Base-by-base conservation (phyloP, 2,329 filamentous ascomycete species). In the Rhynchosporium graminicola region DNA sequence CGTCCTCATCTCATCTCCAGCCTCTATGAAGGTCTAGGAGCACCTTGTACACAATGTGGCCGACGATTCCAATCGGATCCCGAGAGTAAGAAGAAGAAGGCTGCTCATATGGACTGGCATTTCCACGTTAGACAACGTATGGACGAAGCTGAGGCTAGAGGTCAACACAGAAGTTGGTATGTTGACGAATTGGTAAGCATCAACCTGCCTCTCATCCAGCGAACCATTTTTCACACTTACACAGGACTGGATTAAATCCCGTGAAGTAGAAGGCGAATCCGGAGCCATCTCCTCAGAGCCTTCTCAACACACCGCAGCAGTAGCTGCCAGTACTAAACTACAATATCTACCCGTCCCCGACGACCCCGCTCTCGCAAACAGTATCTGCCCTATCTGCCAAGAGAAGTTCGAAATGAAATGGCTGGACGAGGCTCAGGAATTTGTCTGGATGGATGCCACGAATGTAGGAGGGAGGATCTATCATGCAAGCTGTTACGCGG, bases 91-190 rank as follows among this genome's bases (percentile, higher is more conserved):
- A 87, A 88, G 73, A 90, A 90, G 79, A 98, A 98, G 79, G 91
- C 88, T 29, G 87, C 89, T 3, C 95, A 99, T 74, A 88, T 99
- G 81, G 95, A 99, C 77, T 99, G 95, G 95, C 95, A 99, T 76
- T 99, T 99, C 78, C 88, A 89, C 61, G 93, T 94, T 29, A 94
- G 97, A 72, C 90, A 93, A 72, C 88, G 92, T 51, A 91, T 96
- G 77, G 87, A 87, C 2, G 94, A 98, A 69, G 88, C 90, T 13
- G 87, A 91, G 72, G 94, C 91, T 74, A 85, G 91, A 65, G 92
- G 91, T 38, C 90, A 96, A 70, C 93, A 96, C 73, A 88, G 95
- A 40, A 96, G 92, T 76, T 98, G 92, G 92, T 97, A 97, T 74
- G 87, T 97, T 55, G 91, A 96, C 72, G 91, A 96, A 78, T 82